Conservation (phyloP, 345 rosid species). For the Populus simonii region DNA sequence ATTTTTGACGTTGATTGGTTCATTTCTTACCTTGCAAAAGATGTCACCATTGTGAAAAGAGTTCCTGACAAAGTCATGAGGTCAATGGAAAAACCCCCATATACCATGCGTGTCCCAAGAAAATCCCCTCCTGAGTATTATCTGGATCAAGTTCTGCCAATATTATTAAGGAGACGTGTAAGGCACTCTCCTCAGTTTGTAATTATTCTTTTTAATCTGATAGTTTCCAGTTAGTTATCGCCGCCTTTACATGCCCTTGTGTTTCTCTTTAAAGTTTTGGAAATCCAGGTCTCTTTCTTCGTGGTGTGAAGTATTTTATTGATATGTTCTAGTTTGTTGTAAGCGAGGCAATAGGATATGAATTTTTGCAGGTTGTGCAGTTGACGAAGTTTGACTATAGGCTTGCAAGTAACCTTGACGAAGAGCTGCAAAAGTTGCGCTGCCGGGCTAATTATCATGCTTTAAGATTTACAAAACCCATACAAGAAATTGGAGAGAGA, state of each 20-base stretch:
- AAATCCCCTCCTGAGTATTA: slow-evolving; percentile 93
- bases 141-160: slow-evolving; percentile 89
- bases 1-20: slow-evolving; percentile 92
- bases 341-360: background rate
- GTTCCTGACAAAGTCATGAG: slow-evolving; percentile 92
- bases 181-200: slow-evolving; percentile 25
- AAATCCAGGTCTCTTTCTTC: background rate
- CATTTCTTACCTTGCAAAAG: slow-evolving; percentile 81
- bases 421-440: slow-evolving; percentile 83
- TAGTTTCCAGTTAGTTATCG: background rate
- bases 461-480: slow-evolving; percentile 79
- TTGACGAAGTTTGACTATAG: slow-evolving; percentile 97
- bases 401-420: slow-evolving; percentile 84
- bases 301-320: background rate
- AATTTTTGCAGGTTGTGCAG: slow-evolving; percentile 77
- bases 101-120: slow-evolving; percentile 95
- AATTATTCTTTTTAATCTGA: background rate
- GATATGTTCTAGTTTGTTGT: background rate
- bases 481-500: slow-evolving; percentile 70
- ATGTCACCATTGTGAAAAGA: slow-evolving; percentile 87
- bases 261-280: background rate
- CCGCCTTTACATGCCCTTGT: background rate
- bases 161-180: slow-evolving; percentile 79
- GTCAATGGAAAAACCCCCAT: slow-evolving; percentile 95
- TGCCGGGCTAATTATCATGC: slow-evolving; percentile 94